Conservation (phyloP, 805 yeast species). For the baker's yeast (Saccharomyces cerevisiae) region DNA sequence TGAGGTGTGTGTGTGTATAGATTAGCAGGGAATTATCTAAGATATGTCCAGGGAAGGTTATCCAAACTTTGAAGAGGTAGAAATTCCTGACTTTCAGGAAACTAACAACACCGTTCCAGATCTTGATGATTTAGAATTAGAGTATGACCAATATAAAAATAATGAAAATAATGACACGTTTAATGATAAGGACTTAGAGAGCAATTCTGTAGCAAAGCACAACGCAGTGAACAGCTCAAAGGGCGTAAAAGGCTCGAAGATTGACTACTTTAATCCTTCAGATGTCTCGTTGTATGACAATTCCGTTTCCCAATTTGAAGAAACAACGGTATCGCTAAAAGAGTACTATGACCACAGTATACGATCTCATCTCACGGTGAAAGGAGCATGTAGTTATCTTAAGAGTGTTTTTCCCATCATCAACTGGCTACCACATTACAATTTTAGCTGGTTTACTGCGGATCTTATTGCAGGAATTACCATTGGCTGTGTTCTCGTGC, state of each 20-base stretch:
- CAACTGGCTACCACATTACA: conserved; percentile 81
- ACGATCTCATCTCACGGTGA: conserved; percentile 24
- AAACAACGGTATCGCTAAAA: conserved; percentile 11
- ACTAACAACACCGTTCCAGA: conserved; percentile 3
- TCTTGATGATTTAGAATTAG: conserved; percentile 24
- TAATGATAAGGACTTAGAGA: neutral
- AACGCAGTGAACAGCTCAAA: neutral
- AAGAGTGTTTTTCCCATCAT: conserved; percentile 68
- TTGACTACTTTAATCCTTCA: conserved; percentile 4
- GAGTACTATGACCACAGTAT: conserved; percentile 20
- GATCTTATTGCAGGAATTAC: conserved; percentile 90
- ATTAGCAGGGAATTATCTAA: neutral
- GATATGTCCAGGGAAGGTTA: neutral
- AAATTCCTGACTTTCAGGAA: neutral
- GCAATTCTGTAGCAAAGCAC: neutral
- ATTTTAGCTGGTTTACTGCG: conserved; percentile 65
- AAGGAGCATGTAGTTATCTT: conserved; percentile 40
- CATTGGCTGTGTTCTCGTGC: conserved; percentile 87
- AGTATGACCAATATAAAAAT: conserved; percentile 23
- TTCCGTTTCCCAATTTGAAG: conserved; percentile 14
- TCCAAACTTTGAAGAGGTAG: neutral
- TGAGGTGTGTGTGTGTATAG: neutral
- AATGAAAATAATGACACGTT: neutral
- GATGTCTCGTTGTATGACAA: neutral
- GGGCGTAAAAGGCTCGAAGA: conserved; percentile 2